Conservation (phyloP, 768 basidiomycete species). For the Leccinum aurantiacum region DNA sequence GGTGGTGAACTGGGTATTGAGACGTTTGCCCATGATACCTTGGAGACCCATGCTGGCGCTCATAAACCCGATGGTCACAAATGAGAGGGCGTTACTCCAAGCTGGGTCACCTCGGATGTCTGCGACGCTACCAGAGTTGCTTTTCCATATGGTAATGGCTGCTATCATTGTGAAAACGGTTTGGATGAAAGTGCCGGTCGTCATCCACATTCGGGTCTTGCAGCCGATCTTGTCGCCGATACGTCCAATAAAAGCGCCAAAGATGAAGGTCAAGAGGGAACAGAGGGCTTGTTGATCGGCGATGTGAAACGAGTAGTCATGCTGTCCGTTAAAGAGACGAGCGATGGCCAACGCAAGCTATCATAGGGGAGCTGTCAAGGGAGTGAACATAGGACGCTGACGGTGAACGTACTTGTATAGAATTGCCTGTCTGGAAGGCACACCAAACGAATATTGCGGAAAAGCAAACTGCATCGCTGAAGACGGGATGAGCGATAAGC, state of each 20-base stretch:
- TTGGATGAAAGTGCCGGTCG: conserved; percentile 69
- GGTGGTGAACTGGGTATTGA: conserved; percentile 78
- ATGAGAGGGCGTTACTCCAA: conserved; percentile 68
- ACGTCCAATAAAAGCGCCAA: conserved; percentile 76
- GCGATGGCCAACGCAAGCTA: conserved; percentile 81
- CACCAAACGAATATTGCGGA: conserved; percentile 83
- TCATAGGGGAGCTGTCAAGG: background rate
- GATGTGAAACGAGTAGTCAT: conserved; percentile 65
- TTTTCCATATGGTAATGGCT: conserved; percentile 71
- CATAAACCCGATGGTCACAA: conserved; percentile 74
- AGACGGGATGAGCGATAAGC: background rate
- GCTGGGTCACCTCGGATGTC: conserved; percentile 57
- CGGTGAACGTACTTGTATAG: conserved; percentile 49
- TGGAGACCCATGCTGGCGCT: conserved; percentile 78
- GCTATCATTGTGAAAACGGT: conserved; percentile 73
- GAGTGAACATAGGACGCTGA: background rate
- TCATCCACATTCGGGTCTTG: conserved; percentile 74
- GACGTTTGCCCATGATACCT: conserved; percentile 79
- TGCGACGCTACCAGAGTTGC: conserved; percentile 55
- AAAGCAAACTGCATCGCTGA: conserved; percentile 71
- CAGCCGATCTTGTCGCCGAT: conserved; percentile 81
- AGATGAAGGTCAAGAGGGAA: conserved; percentile 74
- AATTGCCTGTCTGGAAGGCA: conserved; percentile 83
- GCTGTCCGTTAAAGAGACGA: conserved; percentile 62
- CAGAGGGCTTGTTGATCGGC: conserved; percentile 83